Evolutionary conservation across 129 eudicot genomes (phyloP).

Genomic region (Smallanthus sonchifolius): DNA sequence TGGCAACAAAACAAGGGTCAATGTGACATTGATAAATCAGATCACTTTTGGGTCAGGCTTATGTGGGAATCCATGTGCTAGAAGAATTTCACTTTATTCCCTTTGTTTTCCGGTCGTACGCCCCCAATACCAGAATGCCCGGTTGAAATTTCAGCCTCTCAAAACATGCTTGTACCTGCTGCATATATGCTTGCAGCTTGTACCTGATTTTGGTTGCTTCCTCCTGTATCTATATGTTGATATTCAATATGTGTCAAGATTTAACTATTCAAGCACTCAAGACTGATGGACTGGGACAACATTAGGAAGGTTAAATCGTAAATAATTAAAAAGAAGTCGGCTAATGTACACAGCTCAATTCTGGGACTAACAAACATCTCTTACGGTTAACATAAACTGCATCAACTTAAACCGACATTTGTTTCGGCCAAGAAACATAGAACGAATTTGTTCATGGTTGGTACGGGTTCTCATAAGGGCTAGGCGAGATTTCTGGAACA

Average conservation of each 20-base stretch:
- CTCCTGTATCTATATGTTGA: too few relatives aligned
- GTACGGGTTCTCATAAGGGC: slow-evolving; percentile 30
- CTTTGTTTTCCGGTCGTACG: slow-evolving; percentile 43
- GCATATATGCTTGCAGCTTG: slow-evolving; percentile 4
- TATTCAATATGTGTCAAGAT: too few relatives aligned
- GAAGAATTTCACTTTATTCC: slow-evolving; percentile 36
- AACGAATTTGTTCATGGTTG: neutral
- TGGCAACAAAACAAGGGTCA: neutral
- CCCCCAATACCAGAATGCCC: slow-evolving; percentile 35
- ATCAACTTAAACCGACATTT: neutral
- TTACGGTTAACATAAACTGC: slow-evolving; percentile 14
- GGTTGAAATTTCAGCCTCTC: slow-evolving; percentile 15
- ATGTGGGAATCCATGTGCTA: slow-evolving; percentile 41
- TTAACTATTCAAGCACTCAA: too few relatives aligned
- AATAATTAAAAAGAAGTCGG: neutral
- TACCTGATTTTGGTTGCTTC: slow-evolving; percentile 13
- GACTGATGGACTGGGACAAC: too few relatives aligned
- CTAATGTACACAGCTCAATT: slow-evolving; percentile 30
- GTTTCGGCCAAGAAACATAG: neutral
- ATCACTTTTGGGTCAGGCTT: slow-evolving; percentile 20
- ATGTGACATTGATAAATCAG: slow-evolving; percentile 4
- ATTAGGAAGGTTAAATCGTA: too few relatives aligned
- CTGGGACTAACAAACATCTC: slow-evolving; percentile 13
- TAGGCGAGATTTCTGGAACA: slow-evolving; percentile 32
- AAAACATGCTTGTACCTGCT: neutral